Base-by-base conservation (phyloP, 768 basidiomycete genomes). In the Phlegmacium glaucopus region DNA sequence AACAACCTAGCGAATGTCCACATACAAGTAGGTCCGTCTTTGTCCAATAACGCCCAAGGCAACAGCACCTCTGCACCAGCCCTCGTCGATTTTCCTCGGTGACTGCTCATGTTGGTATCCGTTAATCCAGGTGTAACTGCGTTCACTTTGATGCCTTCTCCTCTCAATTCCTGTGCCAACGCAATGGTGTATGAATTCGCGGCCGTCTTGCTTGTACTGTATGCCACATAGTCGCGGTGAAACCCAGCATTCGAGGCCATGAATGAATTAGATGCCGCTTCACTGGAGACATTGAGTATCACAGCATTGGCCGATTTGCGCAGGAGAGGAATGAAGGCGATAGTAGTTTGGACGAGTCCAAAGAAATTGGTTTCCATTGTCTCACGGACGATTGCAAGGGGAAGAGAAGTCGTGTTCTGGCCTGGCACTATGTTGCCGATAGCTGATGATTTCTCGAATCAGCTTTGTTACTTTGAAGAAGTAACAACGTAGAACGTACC, bases 151-250 rank as follows among this genome's bases (percentile, higher is more conserved):
- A 87, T 81, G 16, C 62, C 62, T 46, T 72, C 67, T 15, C 61
- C 54, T 3, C 71, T 73, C 68, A 86, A 73, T 61, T 86, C 83
- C 12, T 78, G 73, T 1, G 85, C 81, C n/a, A 87, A 67, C 1
- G 77, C 78, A 47, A 79, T 80, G 0, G 74, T 68, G 42, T 87
- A 77, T 36, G 77, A 76, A 39, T 82, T 80, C 0, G 78, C 80
- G 6, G 86, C 87, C 0, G 79, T 83, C 66, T 87, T 87, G 50
- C 79, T 83, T 2, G 84, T 80, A 54, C 85, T 86, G 59, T 87
- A 87, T 7, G 74, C 74, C 22, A 69, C 65, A 16, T 64, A 44
- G n/a, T n/a, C n/a, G n/a, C n/a, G n/a, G 55, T 74, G 70, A 9
- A 69, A 49, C 17, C 34, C 11, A 3, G 63, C 54, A 25, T 68